These are phyloP conservation scores for Jaltomata sinuosa DNA, from an alignment of 257 asterid genomes.

Conservation along the genomic window DNA sequence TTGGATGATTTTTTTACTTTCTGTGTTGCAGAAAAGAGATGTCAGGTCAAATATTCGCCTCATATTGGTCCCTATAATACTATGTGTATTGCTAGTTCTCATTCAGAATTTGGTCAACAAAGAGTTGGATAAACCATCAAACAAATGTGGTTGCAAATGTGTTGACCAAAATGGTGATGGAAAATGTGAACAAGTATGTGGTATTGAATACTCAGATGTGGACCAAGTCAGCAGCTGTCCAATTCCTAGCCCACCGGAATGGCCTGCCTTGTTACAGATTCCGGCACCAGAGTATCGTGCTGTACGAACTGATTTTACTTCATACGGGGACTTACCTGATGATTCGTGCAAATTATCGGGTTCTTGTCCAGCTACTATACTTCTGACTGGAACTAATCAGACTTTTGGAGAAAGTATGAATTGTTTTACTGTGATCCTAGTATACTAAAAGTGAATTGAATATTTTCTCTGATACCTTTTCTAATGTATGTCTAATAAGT, in stretches of 20 bases:
- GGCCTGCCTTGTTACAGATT: conserved; percentile 82
- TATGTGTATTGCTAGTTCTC: conserved; percentile 64
- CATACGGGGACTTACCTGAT: conserved; percentile 53
- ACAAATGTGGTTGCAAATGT: conserved; percentile 87
- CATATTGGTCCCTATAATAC: conserved; percentile 46
- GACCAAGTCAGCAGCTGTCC: conserved; percentile 61
- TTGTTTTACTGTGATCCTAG: neutral
- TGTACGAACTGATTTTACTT: conserved; percentile 40
- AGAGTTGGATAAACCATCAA: conserved; percentile 62
- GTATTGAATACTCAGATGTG: conserved; percentile 71
- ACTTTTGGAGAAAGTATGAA: conserved; percentile 68
- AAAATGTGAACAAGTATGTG: conserved; percentile 66
- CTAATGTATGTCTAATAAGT: neutral
- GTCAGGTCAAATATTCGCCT: conserved; percentile 53
- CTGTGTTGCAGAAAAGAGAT: conserved; percentile 64
- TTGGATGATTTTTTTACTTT: neutral
- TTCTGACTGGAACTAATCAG: conserved; percentile 70
- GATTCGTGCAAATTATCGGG: conserved; percentile 68
- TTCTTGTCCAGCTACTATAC: conserved; percentile 77
- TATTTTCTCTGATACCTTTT: neutral
- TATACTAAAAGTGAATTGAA: neutral
- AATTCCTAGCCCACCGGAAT: conserved; percentile 70
- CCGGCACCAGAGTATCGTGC: conserved; percentile 68
- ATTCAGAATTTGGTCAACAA: conserved; percentile 60
- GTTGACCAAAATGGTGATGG: conserved; percentile 68